These are phyloP conservation scores for Sporothrix schenckii DNA, from an alignment of 2,329 filamentous ascomycete species.

Conservation along the genomic window DNA sequence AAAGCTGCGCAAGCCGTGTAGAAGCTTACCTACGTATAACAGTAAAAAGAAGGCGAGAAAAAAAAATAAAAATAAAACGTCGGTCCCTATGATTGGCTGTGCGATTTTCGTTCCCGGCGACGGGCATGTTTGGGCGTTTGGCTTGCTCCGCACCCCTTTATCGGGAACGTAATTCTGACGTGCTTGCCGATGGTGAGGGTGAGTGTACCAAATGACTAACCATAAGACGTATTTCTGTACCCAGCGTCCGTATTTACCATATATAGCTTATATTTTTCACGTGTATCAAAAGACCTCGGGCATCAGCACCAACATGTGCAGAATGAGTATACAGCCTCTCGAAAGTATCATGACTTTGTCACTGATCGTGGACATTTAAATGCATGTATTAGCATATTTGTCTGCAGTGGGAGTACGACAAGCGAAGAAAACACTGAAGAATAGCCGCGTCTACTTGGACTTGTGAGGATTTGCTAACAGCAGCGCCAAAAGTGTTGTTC, in stretches of 20 bases:
- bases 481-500: too few relatives aligned
- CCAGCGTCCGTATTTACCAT: neutral
- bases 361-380: neutral
- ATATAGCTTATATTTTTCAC: neutral
- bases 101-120: neutral
- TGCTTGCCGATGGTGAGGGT: neutral
- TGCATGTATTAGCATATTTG: neutral
- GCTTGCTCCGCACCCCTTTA: constrained; percentile 1
- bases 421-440: too few relatives aligned
- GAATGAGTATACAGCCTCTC: neutral
- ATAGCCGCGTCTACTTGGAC: too few relatives aligned
- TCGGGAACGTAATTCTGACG: constrained; percentile 16
- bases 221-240: neutral
- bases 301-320: neutral
- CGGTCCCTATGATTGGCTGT: neutral
- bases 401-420: too few relatives aligned
- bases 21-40: too few relatives aligned
- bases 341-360: neutral
- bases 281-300: neutral
- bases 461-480: too few relatives aligned
- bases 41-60: neutral
- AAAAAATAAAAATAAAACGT: neutral
- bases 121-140: neutral
- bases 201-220: too few relatives aligned
- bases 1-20: too few relatives aligned